Evolutionary conservation across 2,329 filamentous ascomycete species (phyloP).

Genomic region (Botrytis porri): DNA sequence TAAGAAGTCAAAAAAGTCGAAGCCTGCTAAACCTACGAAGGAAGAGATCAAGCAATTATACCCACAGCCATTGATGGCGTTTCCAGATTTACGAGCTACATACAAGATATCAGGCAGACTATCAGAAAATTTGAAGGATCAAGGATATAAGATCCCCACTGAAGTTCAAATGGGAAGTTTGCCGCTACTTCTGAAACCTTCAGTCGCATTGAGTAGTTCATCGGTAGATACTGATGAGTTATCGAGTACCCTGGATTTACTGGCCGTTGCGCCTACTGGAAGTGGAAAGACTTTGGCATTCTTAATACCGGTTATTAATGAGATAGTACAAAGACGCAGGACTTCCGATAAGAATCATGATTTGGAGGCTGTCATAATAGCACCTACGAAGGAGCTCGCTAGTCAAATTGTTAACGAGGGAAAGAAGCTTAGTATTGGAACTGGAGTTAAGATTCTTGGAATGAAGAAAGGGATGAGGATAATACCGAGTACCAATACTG

Average conservation of each 20-base stretch:
- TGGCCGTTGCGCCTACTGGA: conserved; percentile 89
- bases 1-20: conserved; percentile 52
- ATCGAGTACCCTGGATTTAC: conserved; percentile 59
- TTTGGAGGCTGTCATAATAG: conserved; percentile 68
- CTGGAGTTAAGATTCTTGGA: conserved; percentile 72
- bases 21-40: conserved; percentile 50
- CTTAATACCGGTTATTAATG: conserved; percentile 80
- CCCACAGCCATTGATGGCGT: conserved; percentile 76
- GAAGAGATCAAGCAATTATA: conserved; percentile 61
- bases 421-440: conserved; percentile 73
- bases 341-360: conserved; percentile 45
- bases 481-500: conserved; percentile 43
- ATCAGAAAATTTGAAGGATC: conserved; percentile 73
- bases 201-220: conserved; percentile 46
- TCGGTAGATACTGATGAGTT: conserved; percentile 37
- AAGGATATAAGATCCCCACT: conserved; percentile 84
- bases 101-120: conserved; percentile 75
- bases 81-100: conserved; percentile 65
- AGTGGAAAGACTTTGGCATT: conserved; percentile 97
- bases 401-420: conserved; percentile 83
- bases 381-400: conserved; percentile 75
- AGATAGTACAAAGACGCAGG: conserved; percentile 58
- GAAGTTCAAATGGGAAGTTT: conserved; percentile 89
- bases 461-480: conserved; percentile 85
- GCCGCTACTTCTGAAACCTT: conserved; percentile 67